Evolutionary conservation across 2,329 filamentous ascomycete species (phyloP).

Genomic region (Orbilia blumenaviensis): DNA sequence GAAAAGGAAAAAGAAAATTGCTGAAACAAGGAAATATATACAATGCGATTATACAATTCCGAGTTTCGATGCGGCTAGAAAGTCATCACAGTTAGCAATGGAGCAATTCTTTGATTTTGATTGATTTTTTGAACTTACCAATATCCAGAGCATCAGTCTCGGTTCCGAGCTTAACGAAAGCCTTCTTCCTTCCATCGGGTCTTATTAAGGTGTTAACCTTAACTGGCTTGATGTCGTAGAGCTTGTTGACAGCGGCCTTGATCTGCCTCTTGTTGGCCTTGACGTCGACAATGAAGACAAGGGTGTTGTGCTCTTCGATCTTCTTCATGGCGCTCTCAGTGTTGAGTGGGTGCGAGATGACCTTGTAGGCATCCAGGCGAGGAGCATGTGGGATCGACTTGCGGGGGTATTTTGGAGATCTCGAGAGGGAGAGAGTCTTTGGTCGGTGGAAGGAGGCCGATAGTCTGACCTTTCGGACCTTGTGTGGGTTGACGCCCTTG

Average conservation of each 20-base stretch:
- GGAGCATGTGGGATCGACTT: slow-evolving; percentile 90
- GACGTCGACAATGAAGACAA: slow-evolving; percentile 95
- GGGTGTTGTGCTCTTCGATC: slow-evolving; percentile 99
- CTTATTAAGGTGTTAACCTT: slow-evolving; percentile 99
- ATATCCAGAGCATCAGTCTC: slow-evolving; percentile 99
- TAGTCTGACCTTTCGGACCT: slow-evolving; percentile 90
- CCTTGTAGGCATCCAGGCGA: slow-evolving; percentile 95
- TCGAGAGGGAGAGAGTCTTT: slow-evolving; percentile 92
- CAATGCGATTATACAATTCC: slow-evolving; percentile 80
- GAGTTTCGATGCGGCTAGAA: slow-evolving; percentile 89
- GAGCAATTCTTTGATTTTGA: neutral
- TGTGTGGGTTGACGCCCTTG: slow-evolving; percentile 82
- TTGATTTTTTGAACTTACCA: slow-evolving; percentile 29
- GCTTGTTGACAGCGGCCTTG: slow-evolving; percentile 97
- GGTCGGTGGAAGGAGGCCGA: slow-evolving; percentile 96
- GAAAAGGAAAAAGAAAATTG: slow-evolving; percentile 27
- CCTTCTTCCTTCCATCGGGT: slow-evolving; percentile 98
- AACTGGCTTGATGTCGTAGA: slow-evolving; percentile 96
- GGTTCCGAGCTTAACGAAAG: slow-evolving; percentile 90
- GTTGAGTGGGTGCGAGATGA: slow-evolving; percentile 98
- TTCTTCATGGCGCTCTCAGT: slow-evolving; percentile 99
- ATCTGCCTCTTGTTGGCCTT: slow-evolving; percentile 99
- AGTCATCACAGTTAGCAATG: slow-evolving; percentile 5
- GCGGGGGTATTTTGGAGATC: slow-evolving; percentile 93
- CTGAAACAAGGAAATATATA: slow-evolving; percentile 54